A percentile compares a stretch with the other conserved stretches of the same genome.
These are phyloP conservation scores for Symbiodinium pilosum DNA, from an alignment of 73 alveolate species.

Conservation along the genomic window DNA sequence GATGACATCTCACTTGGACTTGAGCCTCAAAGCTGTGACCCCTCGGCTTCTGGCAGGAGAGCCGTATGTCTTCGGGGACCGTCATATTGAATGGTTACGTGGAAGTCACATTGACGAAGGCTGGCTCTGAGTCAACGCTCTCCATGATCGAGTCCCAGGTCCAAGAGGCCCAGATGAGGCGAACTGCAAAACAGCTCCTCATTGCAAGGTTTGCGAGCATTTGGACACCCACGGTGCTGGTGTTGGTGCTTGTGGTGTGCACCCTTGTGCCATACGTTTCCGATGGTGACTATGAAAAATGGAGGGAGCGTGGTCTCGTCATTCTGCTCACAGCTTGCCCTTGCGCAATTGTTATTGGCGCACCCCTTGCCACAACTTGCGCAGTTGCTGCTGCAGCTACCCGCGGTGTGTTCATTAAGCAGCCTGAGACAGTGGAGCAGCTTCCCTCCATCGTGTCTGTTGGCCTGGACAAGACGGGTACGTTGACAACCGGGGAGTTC, in stretches of 20 bases:
- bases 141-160: constrained; percentile 67
- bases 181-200: constrained; percentile 27
- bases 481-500: constrained; percentile 54
- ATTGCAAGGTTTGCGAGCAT: constrained; percentile 31
- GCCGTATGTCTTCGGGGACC: constrained; percentile 27
- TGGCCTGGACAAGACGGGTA: constrained; percentile 52
- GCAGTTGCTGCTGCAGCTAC: constrained; percentile 68
- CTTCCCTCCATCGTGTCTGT: constrained; percentile 19
- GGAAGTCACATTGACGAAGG: constrained; percentile 34
- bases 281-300: not conserved
- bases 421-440: constrained; percentile 39
- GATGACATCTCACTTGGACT: too few relatives aligned
- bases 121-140: constrained; percentile 18
- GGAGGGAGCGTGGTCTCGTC: constrained; percentile 62
- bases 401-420: constrained; percentile 45
- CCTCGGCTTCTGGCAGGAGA: too few relatives aligned
- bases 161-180: constrained; percentile 62
- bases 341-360: constrained; percentile 71
- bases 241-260: constrained; percentile 44
- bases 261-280: constrained; percentile 24
- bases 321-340: constrained; percentile 72
- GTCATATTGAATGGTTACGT: constrained; percentile 54
- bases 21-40: too few relatives aligned
- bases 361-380: constrained; percentile 53
- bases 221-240: constrained; percentile 38